Percentiles rank a stretch among this genome's conserved stretches.
Conservation (phyloP, 2,329 filamentous ascomycete genomes). For the Teratosphaeria viscida region DNA sequence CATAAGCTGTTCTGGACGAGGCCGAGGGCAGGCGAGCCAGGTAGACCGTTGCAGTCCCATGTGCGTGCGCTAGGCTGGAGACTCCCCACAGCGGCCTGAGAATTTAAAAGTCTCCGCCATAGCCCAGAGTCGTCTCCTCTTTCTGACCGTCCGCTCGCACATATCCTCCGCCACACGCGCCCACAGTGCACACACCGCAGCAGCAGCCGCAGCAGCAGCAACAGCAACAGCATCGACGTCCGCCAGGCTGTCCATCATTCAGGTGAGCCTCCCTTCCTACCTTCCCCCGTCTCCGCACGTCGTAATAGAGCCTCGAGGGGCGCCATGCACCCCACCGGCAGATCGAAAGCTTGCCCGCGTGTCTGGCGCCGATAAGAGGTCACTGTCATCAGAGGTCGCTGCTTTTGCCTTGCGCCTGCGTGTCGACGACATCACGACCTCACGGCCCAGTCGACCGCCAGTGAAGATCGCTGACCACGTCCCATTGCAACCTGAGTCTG, state of each 20-base stretch:
- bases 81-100: conserved; percentile 4
- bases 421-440: conserved; percentile 3
- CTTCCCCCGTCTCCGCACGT: background rate
- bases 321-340: conserved; percentile 1
- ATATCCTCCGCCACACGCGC: background rate
- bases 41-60: background rate
- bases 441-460: background rate
- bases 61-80: conserved; percentile 4
- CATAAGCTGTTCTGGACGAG: background rate
- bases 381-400: background rate
- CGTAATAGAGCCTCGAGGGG: background rate
- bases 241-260: background rate
- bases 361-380: background rate
- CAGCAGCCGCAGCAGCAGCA: background rate
- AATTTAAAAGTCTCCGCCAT: background rate
- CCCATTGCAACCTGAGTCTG: background rate
- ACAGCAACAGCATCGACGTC: background rate
- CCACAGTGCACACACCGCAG: too few relatives aligned
- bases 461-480: background rate
- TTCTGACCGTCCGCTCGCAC: background rate
- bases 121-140: conserved; percentile 3
- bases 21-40: background rate
- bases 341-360: background rate
- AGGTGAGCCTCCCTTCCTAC: background rate
- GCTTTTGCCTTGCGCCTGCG: conserved; percentile 1